Conservation (phyloP, 2,329 filamentous ascomycete genomes). For the Didymella exigua region DNA sequence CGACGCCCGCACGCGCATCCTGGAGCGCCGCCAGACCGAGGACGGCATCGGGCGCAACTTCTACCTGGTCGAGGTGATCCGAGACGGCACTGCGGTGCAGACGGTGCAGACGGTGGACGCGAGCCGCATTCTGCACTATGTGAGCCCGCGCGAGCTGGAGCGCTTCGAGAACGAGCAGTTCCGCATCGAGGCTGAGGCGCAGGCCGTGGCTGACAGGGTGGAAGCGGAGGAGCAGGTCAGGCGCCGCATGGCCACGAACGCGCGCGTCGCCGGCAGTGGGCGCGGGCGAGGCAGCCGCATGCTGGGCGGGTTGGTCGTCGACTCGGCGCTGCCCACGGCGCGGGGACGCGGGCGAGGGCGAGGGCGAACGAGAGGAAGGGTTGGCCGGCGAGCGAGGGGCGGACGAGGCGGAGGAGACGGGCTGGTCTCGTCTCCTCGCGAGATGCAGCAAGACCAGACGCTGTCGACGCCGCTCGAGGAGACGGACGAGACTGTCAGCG, state of each 20-base stretch:
- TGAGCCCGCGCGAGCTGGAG: constrained; percentile 39
- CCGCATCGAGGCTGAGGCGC: constrained; percentile 33
- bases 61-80: constrained; percentile 32
- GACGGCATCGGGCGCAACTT: constrained; percentile 31
- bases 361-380: constrained; percentile 22
- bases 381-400: constrained; percentile 17
- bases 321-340: constrained; percentile 7
- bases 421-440: not conserved
- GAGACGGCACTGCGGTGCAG: constrained; percentile 12
- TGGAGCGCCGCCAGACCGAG: constrained; percentile 36
- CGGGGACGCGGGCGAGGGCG: constrained; percentile 17
- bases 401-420: constrained; percentile 16
- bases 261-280: constrained; percentile 10
- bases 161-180: constrained; percentile 44
- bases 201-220: constrained; percentile 24
- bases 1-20: constrained; percentile 37
- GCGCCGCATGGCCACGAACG: constrained; percentile 34
- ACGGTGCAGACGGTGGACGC: constrained; percentile 31
- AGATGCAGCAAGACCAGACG: not conserved
- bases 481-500: constrained; percentile 15
- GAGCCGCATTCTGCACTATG: constrained; percentile 37
- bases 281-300: constrained; percentile 19
- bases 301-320: constrained; percentile 15
- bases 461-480: not conserved
- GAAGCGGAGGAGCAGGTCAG: constrained; percentile 30